Evolutionary conservation across 805 yeast genomes (phyloP).

Genomic region (Barnettozyma sp.): DNA sequence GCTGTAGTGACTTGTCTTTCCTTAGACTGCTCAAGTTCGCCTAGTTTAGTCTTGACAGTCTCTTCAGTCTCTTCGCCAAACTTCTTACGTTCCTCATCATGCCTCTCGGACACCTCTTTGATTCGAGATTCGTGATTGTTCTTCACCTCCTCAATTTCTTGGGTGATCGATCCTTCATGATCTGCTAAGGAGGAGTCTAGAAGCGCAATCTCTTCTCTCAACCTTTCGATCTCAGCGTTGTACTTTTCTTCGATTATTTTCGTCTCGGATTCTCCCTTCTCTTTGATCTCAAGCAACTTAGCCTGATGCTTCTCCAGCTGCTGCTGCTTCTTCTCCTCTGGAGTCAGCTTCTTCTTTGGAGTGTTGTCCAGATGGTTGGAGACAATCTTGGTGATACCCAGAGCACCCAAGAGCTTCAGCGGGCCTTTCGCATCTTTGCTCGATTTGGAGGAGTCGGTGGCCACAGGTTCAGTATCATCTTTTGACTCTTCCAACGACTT

Average conservation of each 20-base stretch:
- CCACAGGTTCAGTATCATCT: slow-evolving; percentile 1
- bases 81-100: slow-evolving; percentile 18
- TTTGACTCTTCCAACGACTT: too few species aligned
- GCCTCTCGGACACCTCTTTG: slow-evolving; percentile 19
- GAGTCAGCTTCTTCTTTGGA: slow-evolving; percentile 13
- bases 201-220: slow-evolving; percentile 20
- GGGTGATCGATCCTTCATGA: slow-evolving; percentile 11
- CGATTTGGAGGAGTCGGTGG: background rate
- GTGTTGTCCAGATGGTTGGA: background rate
- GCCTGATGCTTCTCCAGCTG: slow-evolving; percentile 15
- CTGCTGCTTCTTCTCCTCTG: slow-evolving; percentile 18
- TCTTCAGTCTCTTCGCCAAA: slow-evolving; percentile 21
- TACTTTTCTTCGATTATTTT: slow-evolving; percentile 17
- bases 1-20: slow-evolving; percentile 16
- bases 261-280: slow-evolving; percentile 14
- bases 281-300: slow-evolving; percentile 14
- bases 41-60: slow-evolving; percentile 14
- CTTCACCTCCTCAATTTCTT: slow-evolving; percentile 16
- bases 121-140: slow-evolving; percentile 14
- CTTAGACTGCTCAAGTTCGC: slow-evolving; percentile 21
- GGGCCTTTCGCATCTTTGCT: background rate
- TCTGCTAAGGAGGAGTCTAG: slow-evolving; percentile 17
- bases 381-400: slow-evolving; percentile 5
- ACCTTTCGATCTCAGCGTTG: slow-evolving; percentile 17
- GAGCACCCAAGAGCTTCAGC: slow-evolving; percentile 13